Base-by-base conservation (phyloP, 2,329 filamentous ascomycete genomes). In the Colletotrichum neosansevieriae region DNA sequence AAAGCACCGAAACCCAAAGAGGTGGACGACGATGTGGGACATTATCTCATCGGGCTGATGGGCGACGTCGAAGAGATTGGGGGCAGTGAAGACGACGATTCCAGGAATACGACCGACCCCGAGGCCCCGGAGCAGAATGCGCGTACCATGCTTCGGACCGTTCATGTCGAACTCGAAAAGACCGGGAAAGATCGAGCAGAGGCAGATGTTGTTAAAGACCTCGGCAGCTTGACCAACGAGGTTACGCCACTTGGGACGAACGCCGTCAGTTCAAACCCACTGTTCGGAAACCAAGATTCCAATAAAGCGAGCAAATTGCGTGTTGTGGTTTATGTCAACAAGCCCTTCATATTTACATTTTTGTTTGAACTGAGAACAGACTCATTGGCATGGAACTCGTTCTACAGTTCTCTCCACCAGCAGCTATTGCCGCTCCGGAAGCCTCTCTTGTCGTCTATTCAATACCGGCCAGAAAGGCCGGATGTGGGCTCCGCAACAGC, bases 301-400 rank as follows among this genome's bases (percentile, higher is more conserved):
- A 87, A 85, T 75, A 87, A 86, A 73, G 80, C 82, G 2, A 82
- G 83, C 67, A 88, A 85, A 72, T 77, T 94, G 47, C 87, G 90
- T 1, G 90, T 93, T 1, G 86, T 94, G 6, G 86, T 94, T 57
- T 94, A 94, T 75, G 86, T 91, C 51, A 89, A 90, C 76, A 87
- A 86, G 24, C 93, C 93, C 0, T 95, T 95, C 78, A 86, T 95
- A 54, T 94, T 92, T 76, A 87, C 90, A 1, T 91, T 96, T 69
- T 81, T 96, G 4, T 95, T 95, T 77, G 80, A 86, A 54, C 80
- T 86, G 47, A 83, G 84, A 53, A 90, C 91, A 6, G 83, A 87
- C 61, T 86, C 88, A 1, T 77, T 90, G 2, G 84, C 85, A 4
- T 85, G 82, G 76, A 81, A 86, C n/a, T 73, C 80, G 0, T 78